phyloP scores from a whole-genome alignment of 352 stramenopile species.

The Phytophthora sp. region DNA sequence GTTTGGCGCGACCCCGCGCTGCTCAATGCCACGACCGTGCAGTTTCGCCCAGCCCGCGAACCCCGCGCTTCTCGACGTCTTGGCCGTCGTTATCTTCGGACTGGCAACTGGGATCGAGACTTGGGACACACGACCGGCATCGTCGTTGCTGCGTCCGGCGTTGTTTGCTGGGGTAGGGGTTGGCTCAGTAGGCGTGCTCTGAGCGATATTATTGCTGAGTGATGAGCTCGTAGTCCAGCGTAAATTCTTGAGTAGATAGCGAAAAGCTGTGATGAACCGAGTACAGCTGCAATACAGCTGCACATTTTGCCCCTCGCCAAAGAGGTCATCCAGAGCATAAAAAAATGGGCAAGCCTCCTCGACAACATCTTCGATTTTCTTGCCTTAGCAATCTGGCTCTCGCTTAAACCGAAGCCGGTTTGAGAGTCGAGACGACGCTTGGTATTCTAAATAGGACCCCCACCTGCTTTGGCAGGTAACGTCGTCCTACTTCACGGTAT shows the following conservation, averaged over 20 bases:
- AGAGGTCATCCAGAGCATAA: background rate
- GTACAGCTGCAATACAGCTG: background rate
- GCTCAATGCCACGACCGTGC: too few species aligned
- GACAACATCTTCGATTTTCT: background rate
- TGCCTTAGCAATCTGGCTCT: background rate
- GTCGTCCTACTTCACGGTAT: conserved; percentile 6
- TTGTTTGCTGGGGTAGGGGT: too few species aligned
- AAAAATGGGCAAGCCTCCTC: conserved; percentile 4
- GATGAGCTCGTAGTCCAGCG: background rate
- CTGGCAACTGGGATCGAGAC: too few species aligned
- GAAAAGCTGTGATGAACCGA: background rate
- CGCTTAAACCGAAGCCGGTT: conserved; percentile 2
- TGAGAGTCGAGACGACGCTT: conserved; percentile 7
- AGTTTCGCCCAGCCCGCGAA: too few species aligned
- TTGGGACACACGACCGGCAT: background rate
- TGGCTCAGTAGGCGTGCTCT: too few species aligned
- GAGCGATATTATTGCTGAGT: too few species aligned
- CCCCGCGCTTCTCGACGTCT: too few species aligned
- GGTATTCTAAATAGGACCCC: conserved; percentile 9
- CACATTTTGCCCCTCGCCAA: conserved; percentile 7
- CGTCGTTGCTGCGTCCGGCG: too few species aligned
- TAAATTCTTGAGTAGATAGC: background rate
- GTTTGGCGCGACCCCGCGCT: too few species aligned
- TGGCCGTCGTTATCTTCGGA: too few species aligned
- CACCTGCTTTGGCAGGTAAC: conserved; percentile 5